Evolutionary conservation across 768 basidiomycete species (phyloP), one percentile per base, ranked within the genome.

Genomic region (Pleurotus cornucopiae): DNA sequence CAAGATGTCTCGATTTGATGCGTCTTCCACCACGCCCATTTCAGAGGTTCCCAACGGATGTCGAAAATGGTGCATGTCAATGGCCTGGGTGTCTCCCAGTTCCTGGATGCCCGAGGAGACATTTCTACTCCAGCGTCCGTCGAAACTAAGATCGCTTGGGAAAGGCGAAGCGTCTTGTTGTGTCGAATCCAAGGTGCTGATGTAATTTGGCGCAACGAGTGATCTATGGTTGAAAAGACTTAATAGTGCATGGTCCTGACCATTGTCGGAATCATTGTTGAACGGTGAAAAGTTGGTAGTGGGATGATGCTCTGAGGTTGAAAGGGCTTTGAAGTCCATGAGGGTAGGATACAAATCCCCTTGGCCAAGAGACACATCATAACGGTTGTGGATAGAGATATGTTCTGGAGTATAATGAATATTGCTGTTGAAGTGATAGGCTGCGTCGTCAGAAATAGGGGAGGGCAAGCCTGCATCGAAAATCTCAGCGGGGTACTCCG

Each of bases 221-320:
- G 30, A 2, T 3, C 9, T 34, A 34, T 1, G 30, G 4, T 9
- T 34, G 30, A 34, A 34, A 34, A 34, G 30, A 34, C 30, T 34
- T 34, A 11, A 34, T 7, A 34, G 7, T 34, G 30, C 30, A 34
- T 34, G 30, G 30, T 34, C 30, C 43, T 49, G 18, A 49, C 46
- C 54, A 54, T 23, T 59, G 40, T 77, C 75, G 41, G 66, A 55
- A 57, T 83, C 83, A 34, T 34, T 34, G 46, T 66, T 67, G 60
- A 88, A 87, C 5, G 84, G 82, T 34, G 80, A 77, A 65, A 86
- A 85, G 2, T 69, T 70, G 21, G 64, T 66, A 23, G 64, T 58
- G 46, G 51, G 53, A 62, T 61, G 51, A 58, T 64, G 57, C 40
- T 63, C 40, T 30, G 63, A 60, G 26, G 62, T 66, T 16, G 62